Percentiles rank a stretch among this genome's conserved stretches.
These are phyloP conservation scores for Fomitopsis schrenkii DNA, from an alignment of 1,284 basidiomycete genomes.

Conservation along the genomic window DNA sequence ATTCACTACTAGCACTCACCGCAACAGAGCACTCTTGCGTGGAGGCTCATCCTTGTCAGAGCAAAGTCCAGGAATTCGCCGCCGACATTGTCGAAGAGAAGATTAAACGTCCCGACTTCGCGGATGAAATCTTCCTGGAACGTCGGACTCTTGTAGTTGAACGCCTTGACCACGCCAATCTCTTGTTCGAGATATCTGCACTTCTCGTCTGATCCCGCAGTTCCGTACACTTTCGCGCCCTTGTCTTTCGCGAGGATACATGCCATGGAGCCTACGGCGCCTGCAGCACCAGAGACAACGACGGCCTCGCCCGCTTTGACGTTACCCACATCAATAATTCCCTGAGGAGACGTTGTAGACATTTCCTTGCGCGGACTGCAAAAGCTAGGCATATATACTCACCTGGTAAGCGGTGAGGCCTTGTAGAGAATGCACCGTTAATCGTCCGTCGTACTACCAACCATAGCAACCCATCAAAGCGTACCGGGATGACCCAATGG, in stretches of 20 bases:
- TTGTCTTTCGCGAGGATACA: slow-evolving; percentile 74
- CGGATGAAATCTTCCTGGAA: slow-evolving; percentile 67
- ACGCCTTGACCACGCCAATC: slow-evolving; percentile 74
- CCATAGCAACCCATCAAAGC: slow-evolving; percentile 8
- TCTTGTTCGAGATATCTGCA: slow-evolving; percentile 78
- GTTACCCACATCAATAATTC: slow-evolving; percentile 75
- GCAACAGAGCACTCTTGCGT: slow-evolving; percentile 76
- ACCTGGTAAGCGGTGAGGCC: slow-evolving; percentile 85
- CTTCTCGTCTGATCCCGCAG: slow-evolving; percentile 78
- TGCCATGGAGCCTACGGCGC: slow-evolving; percentile 73
- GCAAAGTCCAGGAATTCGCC: slow-evolving; percentile 79
- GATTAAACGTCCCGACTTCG: slow-evolving; percentile 62
- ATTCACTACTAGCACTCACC: slow-evolving; percentile 37
- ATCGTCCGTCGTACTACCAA: too few species aligned
- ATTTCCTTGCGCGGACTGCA: background rate
- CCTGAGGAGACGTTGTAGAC: slow-evolving; percentile 37
- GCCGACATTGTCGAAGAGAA: slow-evolving; percentile 87
- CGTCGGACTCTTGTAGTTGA: slow-evolving; percentile 83
- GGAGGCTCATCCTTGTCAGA: slow-evolving; percentile 67
- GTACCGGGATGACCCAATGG: slow-evolving; percentile 65
- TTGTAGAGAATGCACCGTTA: slow-evolving; percentile 20
- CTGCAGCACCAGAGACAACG: slow-evolving; percentile 85
- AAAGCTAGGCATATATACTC: slow-evolving; percentile 12
- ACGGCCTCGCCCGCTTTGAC: slow-evolving; percentile 81
- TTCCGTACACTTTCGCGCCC: slow-evolving; percentile 80